Conservation (phyloP, 768 basidiomycete genomes). For the Leucocoprinus leucothites region DNA sequence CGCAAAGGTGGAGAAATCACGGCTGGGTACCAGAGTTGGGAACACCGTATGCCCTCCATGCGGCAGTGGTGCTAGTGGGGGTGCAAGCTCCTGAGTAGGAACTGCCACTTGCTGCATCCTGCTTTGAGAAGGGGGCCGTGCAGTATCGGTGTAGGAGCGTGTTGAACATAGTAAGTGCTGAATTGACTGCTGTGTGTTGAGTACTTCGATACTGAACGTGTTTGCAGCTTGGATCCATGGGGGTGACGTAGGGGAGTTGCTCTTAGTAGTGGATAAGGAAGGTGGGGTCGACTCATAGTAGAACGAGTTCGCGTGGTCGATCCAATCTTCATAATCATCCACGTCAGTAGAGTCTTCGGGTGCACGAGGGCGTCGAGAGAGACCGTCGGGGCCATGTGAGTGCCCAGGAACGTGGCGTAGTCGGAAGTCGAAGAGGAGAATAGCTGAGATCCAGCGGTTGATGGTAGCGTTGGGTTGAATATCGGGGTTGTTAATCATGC, state of each 20-base stretch:
- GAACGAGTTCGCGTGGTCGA: conserved; percentile 14
- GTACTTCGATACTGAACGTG: too few relatives aligned
- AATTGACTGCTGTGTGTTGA: too few relatives aligned
- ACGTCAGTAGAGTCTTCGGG: conserved; percentile 8
- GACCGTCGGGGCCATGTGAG: conserved; percentile 15
- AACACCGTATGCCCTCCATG: too few relatives aligned
- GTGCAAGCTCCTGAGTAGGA: too few relatives aligned
- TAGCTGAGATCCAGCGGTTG: conserved; percentile 26
- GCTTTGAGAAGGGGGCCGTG: too few relatives aligned
- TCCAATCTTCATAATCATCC: conserved; percentile 22
- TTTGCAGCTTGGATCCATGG: too few relatives aligned
- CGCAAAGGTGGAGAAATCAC: too few relatives aligned
- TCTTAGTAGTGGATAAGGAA: not conserved
- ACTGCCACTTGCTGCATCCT: too few relatives aligned
- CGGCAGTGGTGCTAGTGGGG: too few relatives aligned
- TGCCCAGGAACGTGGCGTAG: conserved; percentile 22
- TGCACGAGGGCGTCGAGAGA: conserved; percentile 17
- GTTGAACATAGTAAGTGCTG: too few relatives aligned
- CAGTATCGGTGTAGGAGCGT: too few relatives aligned
- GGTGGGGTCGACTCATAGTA: not conserved
- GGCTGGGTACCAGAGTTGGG: too few relatives aligned
- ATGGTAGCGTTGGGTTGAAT: conserved; percentile 27
- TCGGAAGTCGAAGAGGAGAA: conserved; percentile 24
- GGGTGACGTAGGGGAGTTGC: not conserved
- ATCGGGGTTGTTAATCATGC: conserved; percentile 30